Conservation (phyloP, 805 yeast genomes). For the Scheffersomyces coipomensis region DNA sequence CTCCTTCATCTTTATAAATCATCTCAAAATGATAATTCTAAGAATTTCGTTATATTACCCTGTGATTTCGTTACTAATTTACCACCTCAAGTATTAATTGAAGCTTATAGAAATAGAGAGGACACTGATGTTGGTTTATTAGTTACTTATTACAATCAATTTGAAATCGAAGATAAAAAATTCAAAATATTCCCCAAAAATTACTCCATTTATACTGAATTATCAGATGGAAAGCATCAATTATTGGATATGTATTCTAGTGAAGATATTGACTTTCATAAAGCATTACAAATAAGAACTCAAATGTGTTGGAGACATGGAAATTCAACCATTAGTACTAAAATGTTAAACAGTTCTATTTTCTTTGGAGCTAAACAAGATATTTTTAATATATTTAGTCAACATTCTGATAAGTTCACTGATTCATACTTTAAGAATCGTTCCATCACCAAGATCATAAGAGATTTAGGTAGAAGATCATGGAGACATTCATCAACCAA, state of each 20-base stretch:
- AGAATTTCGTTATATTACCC: conserved; percentile 73
- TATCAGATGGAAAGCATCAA: conserved; percentile 39
- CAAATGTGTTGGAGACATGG: conserved; percentile 91
- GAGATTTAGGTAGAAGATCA: conserved; percentile 87
- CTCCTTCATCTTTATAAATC: conserved; percentile 46
- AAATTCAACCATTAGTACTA: conserved; percentile 70
- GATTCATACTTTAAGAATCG: conserved; percentile 42
- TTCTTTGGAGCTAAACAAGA: conserved; percentile 42
- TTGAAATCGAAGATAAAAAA: conserved; percentile 80
- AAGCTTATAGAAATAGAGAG: conserved; percentile 73
- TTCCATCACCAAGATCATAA: conserved; percentile 64
- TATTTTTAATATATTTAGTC: conserved; percentile 50
- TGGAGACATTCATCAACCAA: conserved; percentile 72
- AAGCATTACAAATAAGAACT: conserved; percentile 74
- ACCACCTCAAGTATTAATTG: conserved; percentile 85
- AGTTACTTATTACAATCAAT: conserved; percentile 69
- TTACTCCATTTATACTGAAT: conserved; percentile 63
- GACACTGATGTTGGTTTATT: conserved; percentile 70
- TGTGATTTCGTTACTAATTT: conserved; percentile 93
- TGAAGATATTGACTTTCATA: conserved; percentile 66
- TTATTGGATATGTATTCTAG: conserved; percentile 73
- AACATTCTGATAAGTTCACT: conserved; percentile 28
- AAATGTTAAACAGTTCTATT: conserved; percentile 70
- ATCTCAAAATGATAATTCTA: conserved; percentile 26
- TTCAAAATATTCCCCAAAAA: conserved; percentile 53